Percentiles rank a stretch among this genome's conserved stretches.
phyloP scores from a whole-genome alignment of 2,329 filamentous ascomycete genomes.

The Ophiostoma angusticollis region DNA sequence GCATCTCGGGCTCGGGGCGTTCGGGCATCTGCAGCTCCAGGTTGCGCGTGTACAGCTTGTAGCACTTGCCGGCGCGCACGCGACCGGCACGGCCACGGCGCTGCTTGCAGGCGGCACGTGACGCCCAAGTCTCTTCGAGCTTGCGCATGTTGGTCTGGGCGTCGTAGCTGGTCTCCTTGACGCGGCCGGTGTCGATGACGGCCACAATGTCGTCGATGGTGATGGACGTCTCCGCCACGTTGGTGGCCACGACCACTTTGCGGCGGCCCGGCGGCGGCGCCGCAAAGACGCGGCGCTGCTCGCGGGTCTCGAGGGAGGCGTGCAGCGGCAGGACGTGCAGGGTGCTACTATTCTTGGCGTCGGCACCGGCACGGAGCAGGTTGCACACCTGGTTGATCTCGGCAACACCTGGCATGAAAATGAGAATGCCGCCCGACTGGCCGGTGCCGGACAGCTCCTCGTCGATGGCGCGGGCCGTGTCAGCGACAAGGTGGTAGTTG shows the following conservation, averaged over 20 bases:
- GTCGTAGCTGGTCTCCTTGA: slow-evolving; percentile 95
- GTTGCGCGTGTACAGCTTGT: slow-evolving; percentile 84
- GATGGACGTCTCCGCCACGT: slow-evolving; percentile 96
- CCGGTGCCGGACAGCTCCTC: slow-evolving; percentile 50
- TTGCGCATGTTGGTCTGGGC: slow-evolving; percentile 86
- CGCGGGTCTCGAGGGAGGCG: slow-evolving; percentile 75
- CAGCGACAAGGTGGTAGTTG: slow-evolving; percentile 77
- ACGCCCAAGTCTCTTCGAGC: slow-evolving; percentile 91
- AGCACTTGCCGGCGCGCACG: slow-evolving; percentile 82
- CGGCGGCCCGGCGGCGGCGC: slow-evolving; percentile 64
- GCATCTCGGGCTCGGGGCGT: slow-evolving; percentile 84
- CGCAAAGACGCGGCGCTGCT: slow-evolving; percentile 79
- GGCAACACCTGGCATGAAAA: slow-evolving; percentile 83
- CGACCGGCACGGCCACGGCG: slow-evolving; percentile 84
- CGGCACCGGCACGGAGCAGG: slow-evolving; percentile 45
- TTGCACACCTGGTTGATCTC: slow-evolving; percentile 79
- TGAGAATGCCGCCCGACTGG: slow-evolving; percentile 76
- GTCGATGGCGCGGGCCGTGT: slow-evolving; percentile 73
- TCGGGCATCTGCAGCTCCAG: slow-evolving; percentile 71
- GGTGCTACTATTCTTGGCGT: slow-evolving; percentile 9
- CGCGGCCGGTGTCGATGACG: slow-evolving; percentile 87
- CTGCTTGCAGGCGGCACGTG: slow-evolving; percentile 86
- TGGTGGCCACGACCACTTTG: slow-evolving; percentile 89
- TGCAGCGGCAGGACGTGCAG: slow-evolving; percentile 79
- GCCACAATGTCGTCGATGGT: slow-evolving; percentile 96